Conservation (phyloP, 805 yeast species). For the Cyberlindnera galapagoensis region DNA sequence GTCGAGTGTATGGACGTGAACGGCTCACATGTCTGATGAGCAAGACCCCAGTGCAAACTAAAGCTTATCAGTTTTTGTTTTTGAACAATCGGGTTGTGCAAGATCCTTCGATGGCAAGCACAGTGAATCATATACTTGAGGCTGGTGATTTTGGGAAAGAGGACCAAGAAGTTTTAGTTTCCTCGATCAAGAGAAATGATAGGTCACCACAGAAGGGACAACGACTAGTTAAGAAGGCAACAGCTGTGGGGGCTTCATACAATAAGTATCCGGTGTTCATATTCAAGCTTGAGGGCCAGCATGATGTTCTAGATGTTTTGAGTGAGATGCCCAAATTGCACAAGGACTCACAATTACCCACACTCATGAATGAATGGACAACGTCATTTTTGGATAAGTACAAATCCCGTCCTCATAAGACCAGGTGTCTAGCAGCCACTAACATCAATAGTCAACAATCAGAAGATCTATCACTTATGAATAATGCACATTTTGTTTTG, state of each 20-base stretch:
- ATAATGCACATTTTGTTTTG: no score
- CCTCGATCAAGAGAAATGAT: conserved; percentile 11
- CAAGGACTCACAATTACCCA: no score
- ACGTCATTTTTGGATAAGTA: no score
- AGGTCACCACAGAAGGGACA: no score
- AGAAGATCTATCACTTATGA: no score
- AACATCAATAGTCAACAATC: no score
- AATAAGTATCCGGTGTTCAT: conserved; percentile 33
- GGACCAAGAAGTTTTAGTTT: conserved; percentile 7
- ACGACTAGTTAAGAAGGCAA: no score
- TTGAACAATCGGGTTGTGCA: conserved; percentile 32
- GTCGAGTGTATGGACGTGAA: conserved; percentile 18
- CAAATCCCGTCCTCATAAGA: no score
- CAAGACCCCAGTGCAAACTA: conserved; percentile 27
- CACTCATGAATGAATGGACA: no score
- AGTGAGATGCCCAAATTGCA: no score
- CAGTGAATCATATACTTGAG: conserved; percentile 23
- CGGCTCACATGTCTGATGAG: conserved; percentile 36
- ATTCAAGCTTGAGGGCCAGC: conserved; percentile 20
- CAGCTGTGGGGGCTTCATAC: conserved; percentile 28
- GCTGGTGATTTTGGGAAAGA: conserved; percentile 19
- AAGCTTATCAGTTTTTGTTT: conserved; percentile 37
- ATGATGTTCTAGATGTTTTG: neutral
- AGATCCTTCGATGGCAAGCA: conserved; percentile 10
- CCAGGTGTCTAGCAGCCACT: no score